Conservation (phyloP, 2,329 filamentous ascomycete species). For the Alternaria tenuissima region DNA sequence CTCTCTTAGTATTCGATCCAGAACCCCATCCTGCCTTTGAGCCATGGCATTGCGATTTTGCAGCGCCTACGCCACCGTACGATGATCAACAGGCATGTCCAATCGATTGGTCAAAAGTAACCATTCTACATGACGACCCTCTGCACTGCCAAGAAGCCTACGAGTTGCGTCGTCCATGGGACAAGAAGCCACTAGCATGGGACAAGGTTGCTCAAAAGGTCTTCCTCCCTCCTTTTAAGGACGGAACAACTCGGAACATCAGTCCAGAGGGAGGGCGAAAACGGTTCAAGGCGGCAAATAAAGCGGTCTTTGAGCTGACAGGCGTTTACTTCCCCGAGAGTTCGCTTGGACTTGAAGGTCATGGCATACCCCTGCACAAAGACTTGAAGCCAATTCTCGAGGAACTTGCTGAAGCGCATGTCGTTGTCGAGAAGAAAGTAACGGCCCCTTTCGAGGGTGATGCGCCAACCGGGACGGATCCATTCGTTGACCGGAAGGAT, state of each 20-base stretch:
- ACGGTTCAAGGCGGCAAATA: slow-evolving; percentile 18
- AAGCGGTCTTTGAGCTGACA: slow-evolving; percentile 16
- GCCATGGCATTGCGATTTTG: not conserved
- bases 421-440: not conserved
- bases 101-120: not conserved
- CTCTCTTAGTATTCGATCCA: not conserved
- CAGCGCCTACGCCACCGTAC: not conserved
- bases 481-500: not conserved
- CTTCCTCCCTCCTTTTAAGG: not conserved
- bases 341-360: slow-evolving; percentile 4
- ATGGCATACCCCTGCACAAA: slow-evolving; percentile 3
- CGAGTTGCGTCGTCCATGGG: not conserved
- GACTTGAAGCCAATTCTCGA: not conserved
- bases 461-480: not conserved
- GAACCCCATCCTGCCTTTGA: not conserved
- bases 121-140: not conserved
- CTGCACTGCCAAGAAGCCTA: not conserved
- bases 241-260: not conserved
- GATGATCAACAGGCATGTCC: not conserved
- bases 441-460: not conserved
- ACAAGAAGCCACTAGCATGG: not conserved
- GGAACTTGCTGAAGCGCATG: not conserved
- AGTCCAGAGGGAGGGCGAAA: slow-evolving; percentile 20
- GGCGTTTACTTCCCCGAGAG: slow-evolving; percentile 20
- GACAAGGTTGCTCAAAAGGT: not conserved